Evolutionary conservation across 2,329 filamentous ascomycete species (phyloP), one percentile per base, ranked within the genome.

Genomic region (Ophiocordyceps sinensis): DNA sequence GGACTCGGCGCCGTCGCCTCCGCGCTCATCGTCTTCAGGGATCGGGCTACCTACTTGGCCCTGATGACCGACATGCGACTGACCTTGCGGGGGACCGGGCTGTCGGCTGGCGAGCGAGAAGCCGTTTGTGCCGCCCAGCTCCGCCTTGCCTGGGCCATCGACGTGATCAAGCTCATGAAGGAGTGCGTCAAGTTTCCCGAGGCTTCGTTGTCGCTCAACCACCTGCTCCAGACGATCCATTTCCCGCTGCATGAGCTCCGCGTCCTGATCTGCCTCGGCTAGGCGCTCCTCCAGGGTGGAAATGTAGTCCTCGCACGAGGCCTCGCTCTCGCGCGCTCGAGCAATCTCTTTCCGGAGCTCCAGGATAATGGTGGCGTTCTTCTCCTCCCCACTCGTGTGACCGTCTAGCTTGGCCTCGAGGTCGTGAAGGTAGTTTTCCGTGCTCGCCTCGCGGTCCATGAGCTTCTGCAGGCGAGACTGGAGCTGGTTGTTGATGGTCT

Each of bases 201-300:
- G 75, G 57, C 88, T 95, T 44, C 91, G 77, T 60, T 98, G 91
- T 38, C 93, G 84, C 60, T 96, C 89, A 40, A 98, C 79, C 8
- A 98, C 86, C 59, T 94, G 85, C 61, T 96, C 91, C 12, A 98
- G 70, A 29, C 89, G 79, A 53, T 95, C 85, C 47, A 98, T 85
- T 55, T 98, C 91, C 30, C 89, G 85, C 59, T 94, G 87, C 89
- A 98, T 95, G 45, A 95, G 67, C 58, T 96, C 91, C 48, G 85
- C 79, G 56, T 98, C 91, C 59, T 96, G 89, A 53, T 98, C 91
- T 3, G 89, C 82, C 61, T 98, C 91, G 1, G 91, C 91, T 9
- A 98, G 73, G 19, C 89, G 82, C 63, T 96, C 91, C 58, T 98
- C 91, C 11, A 98, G 68, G 0, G 88, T 96, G 1, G 89, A 94